These are phyloP conservation scores for Hypoxylon subgilvum DNA, from an alignment of 495 filamentous ascomycete genomes.

Conservation along the genomic window DNA sequence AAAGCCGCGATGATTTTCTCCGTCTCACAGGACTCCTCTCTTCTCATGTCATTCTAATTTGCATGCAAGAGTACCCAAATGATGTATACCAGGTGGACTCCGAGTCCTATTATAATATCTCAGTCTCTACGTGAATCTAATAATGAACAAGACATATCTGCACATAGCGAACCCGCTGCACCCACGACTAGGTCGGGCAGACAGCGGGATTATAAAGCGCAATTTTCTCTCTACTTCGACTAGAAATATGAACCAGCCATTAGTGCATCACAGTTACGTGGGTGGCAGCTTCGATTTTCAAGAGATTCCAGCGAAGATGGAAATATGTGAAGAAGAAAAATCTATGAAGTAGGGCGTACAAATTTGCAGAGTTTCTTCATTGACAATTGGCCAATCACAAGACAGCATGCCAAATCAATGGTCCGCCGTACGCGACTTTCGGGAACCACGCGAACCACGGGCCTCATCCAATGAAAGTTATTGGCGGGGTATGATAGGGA, in stretches of 20 bases:
- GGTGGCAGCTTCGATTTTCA: slow-evolving; percentile 21
- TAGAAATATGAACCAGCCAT: slow-evolving; percentile 29
- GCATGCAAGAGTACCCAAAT: too few relatives aligned
- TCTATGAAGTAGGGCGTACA: not conserved
- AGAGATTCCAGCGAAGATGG: slow-evolving; percentile 39
- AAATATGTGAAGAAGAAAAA: slow-evolving; percentile 49
- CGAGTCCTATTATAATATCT: too few relatives aligned
- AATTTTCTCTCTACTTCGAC: slow-evolving; percentile 41
- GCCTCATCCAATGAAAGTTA: slow-evolving; percentile 11
- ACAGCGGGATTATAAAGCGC: slow-evolving; percentile 45
- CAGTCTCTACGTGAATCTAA: not conserved
- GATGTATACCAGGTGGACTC: too few relatives aligned
- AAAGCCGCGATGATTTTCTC: not conserved
- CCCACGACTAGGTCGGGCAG: slow-evolving; percentile 32
- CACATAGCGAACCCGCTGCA: slow-evolving; percentile 46
- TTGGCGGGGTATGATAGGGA: not conserved
- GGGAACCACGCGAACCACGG: not conserved
- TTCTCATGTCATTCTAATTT: not conserved
- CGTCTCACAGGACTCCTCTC: not conserved
- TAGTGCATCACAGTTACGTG: slow-evolving; percentile 5
- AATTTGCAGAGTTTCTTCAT: too few relatives aligned
- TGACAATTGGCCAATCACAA: too few relatives aligned
- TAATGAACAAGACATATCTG: slow-evolving; percentile 30
- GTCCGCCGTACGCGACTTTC: too few relatives aligned
- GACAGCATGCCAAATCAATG: too few relatives aligned